Base-by-base conservation (phyloP, 768 basidiomycete genomes). In the Neoboletus brunneissimus region DNA sequence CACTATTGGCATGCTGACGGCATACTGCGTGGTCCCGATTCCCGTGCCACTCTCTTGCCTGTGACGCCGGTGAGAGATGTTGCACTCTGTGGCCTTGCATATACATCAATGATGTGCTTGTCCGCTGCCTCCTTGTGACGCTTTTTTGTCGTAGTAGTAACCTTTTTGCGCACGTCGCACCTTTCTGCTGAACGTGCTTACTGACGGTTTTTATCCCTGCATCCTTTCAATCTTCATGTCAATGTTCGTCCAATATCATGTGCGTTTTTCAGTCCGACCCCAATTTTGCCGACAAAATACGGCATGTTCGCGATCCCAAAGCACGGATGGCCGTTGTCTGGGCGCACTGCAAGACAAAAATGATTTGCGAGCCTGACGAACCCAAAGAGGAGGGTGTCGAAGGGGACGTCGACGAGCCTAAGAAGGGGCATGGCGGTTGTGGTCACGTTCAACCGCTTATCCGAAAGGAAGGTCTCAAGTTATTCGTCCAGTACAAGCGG, bases 401-500 rank as follows among this genome's bases (percentile, higher is more conserved):
- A 18, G 81, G 77, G 34, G 74, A 76, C 37, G 86, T 82, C 15
- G 77, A 74, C 38, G 92, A 91, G 60, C 79, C 83, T 46, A 92
- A 91, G 77, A 89, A 86, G 67, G 92, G 93, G 2, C 97, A 98
- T 58, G 95, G 94, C n/a, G 97, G 97, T 16, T 98, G 97, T 72
- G 97, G 97, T 43, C 92, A 94, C 66, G 72, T 80, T 27, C 97
- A 99, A 71, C 97, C 97, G 0, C 77, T 81, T 50, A 83, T 98
- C 64, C 77, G 97, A 59, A 98, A 95, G 76, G 97, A 99, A 71
- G 97, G 93, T 12, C 72, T 98, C 57, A 98, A 98, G 75, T 79
- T 98, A 27, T 95, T 94, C 66, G 83, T 94, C 23, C 91, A 96
- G 59, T 95, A 94, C 79, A 98, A 97, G 76, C 88, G 90, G 65